Conservation (phyloP, 306 rosid genomes). For the Cucurbita ficifolia region DNA sequence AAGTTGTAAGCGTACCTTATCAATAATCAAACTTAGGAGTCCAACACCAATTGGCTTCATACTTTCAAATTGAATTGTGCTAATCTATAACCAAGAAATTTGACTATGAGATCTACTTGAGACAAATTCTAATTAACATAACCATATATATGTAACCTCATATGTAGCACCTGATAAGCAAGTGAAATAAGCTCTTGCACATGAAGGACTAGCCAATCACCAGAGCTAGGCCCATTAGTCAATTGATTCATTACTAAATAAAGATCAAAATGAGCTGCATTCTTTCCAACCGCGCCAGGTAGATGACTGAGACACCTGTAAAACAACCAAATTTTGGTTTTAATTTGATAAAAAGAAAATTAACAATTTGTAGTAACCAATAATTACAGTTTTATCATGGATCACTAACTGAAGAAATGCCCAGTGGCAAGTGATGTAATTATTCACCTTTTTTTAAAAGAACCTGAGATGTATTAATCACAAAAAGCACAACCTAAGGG, state of each 20-base stretch:
- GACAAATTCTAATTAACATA: conserved; percentile 1
- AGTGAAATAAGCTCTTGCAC: conserved; percentile 92
- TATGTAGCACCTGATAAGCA: conserved; percentile 77
- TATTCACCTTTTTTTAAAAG: background rate
- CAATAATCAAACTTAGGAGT: conserved; percentile 71
- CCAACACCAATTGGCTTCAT: conserved; percentile 89
- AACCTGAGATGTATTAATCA: background rate
- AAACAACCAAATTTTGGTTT: conserved; percentile 3
- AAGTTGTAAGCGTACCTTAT: conserved; percentile 43
- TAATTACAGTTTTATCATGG: background rate
- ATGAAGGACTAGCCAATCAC: conserved; percentile 82
- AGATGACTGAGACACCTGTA: conserved; percentile 86
- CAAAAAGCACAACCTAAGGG: background rate
- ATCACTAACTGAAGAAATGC: background rate
- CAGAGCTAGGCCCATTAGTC: conserved; percentile 26
- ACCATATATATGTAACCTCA: background rate
- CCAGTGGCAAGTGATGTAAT: background rate
- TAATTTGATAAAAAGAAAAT: background rate
- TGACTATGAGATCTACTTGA: conserved; percentile 6
- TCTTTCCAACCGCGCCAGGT: conserved; percentile 79
- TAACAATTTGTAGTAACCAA: background rate
- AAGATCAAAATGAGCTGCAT: conserved; percentile 85
- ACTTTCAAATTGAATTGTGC: conserved; percentile 91
- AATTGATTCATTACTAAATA: conserved; percentile 56
- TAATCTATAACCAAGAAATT: conserved; percentile 36